Conservation (phyloP, 1,284 basidiomycete genomes). For the Puccinia triticina region DNA sequence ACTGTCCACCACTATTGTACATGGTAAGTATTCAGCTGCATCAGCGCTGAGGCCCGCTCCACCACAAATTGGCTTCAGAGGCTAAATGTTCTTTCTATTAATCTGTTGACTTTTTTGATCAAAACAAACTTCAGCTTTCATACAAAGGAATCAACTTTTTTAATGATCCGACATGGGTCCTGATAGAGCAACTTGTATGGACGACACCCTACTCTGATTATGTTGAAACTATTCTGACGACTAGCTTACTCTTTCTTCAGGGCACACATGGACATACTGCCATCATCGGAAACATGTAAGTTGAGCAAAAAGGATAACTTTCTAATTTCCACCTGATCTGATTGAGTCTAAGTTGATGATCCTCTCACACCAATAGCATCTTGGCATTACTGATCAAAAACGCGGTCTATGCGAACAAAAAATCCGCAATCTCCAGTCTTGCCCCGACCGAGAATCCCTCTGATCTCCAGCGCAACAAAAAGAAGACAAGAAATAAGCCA, state of each 20-base stretch:
- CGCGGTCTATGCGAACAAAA: not conserved
- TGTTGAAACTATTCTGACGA: not conserved
- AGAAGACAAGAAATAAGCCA: not conserved
- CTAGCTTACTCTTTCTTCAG: conserved; percentile 1
- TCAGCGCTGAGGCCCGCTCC: no score
- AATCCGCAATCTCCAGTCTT: not conserved
- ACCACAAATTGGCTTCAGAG: no score
- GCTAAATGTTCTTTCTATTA: not conserved
- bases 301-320: not conserved
- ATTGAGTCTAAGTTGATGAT: not conserved
- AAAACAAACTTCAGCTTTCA: not conserved
- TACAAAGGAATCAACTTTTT: conserved; percentile 13
- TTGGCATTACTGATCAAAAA: conserved; percentile 12
- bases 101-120: no score
- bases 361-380: not conserved
- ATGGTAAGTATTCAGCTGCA: not conserved
- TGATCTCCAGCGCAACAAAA: not conserved
- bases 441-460: not conserved
- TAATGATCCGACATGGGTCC: conserved; percentile 18
- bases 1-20: conserved; percentile 10
- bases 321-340: not conserved
- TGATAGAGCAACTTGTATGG: conserved; percentile 16
- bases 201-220: not conserved
- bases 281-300: conserved; percentile 23
- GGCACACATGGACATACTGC: conserved; percentile 7